Evolutionary conservation across 225 moss, liverwort and hornwort species (phyloP), one percentile per base, ranked within the genome.

Genomic region (Marchantia polymorpha): DNA sequence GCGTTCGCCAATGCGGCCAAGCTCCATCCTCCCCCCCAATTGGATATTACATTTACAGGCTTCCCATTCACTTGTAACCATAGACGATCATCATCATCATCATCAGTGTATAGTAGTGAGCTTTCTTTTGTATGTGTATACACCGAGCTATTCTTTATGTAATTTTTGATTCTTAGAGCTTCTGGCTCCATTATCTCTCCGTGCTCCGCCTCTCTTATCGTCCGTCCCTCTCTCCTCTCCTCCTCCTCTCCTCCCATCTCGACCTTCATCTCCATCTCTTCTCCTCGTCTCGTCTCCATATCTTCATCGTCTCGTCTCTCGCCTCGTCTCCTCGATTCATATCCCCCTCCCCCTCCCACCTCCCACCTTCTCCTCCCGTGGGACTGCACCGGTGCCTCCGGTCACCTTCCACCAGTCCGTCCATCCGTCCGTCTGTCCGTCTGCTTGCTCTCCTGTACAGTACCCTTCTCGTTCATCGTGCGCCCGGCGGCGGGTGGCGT

Each of bases 31-130:
- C 2, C 3, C 17, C 75, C 59, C 31, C 56, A 58, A 56, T 13
- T 75, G 75, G 75, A 75, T 75, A 56, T 58, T 29, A 58, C 75
- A 75, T 75, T 56, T 75, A 58, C 75, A 58, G 75, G 56, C 56
- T 75, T 75, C 75, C 75, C 75, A 39, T 58, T 75, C 75, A 75
- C 75, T 75, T 75, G 75, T 75, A 75, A 58, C 27, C 75, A 75
- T 75, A 75, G 75, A 75, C 17, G 56, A 75, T 4, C 7, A 68
- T 10, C 58, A n/a, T n/a, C n/a, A n/a, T n/a, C n/a, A n/a, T n/a
- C 74, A 58, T 52, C 75, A 74, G 75, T 75, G 75, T 75, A 75
- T 58, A 75, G 75, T 75, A 75, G 58, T 75, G 75, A 59, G 75
- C 56, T 75, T 75, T 59, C 26, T 49, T n/a, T 50, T 52, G 52